phyloP scores from a whole-genome alignment of 495 filamentous ascomycete genomes.

The Friedmanniomyces endolithicus region DNA sequence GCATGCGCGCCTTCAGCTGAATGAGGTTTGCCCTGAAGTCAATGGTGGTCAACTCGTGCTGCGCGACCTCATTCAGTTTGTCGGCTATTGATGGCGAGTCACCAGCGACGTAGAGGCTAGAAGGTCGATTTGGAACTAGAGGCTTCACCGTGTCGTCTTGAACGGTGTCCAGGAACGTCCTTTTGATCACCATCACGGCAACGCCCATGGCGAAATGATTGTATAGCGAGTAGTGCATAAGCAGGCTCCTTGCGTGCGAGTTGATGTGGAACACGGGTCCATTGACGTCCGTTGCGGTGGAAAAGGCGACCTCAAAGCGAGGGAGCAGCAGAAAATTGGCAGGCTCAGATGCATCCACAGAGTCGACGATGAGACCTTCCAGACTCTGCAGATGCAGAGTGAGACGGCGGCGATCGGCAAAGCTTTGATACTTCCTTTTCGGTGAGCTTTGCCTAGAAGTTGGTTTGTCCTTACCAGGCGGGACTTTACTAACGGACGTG shows the following conservation, averaged over 20 bases:
- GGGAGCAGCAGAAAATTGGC: constrained; percentile 82
- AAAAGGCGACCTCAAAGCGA: constrained; percentile 72
- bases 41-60: constrained; percentile 57
- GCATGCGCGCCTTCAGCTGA: constrained; percentile 80
- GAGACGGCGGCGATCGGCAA: constrained; percentile 71
- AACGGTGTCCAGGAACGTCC: constrained; percentile 46
- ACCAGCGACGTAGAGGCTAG: constrained; percentile 5
- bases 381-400: constrained; percentile 68
- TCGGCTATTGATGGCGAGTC: not conserved
- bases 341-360: constrained; percentile 65
- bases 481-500: constrained; percentile 30
- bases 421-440: constrained; percentile 36
- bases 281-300: constrained; percentile 70
- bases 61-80: constrained; percentile 18
- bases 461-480: constrained; percentile 40
- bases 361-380: constrained; percentile 82
- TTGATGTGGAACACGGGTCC: constrained; percentile 81
- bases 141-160: not conserved
- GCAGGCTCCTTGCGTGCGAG: constrained; percentile 62
- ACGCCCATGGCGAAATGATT: constrained; percentile 84
- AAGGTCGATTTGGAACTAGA: not conserved
- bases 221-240: constrained; percentile 83
- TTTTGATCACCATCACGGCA: constrained; percentile 60
- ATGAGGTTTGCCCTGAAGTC: constrained; percentile 69
- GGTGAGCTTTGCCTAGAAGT: constrained; percentile 48